Evolutionary conservation across 352 stramenopile species (phyloP), one percentile per base, ranked within the genome.

Genomic region (Globisporangium perplexum): DNA sequence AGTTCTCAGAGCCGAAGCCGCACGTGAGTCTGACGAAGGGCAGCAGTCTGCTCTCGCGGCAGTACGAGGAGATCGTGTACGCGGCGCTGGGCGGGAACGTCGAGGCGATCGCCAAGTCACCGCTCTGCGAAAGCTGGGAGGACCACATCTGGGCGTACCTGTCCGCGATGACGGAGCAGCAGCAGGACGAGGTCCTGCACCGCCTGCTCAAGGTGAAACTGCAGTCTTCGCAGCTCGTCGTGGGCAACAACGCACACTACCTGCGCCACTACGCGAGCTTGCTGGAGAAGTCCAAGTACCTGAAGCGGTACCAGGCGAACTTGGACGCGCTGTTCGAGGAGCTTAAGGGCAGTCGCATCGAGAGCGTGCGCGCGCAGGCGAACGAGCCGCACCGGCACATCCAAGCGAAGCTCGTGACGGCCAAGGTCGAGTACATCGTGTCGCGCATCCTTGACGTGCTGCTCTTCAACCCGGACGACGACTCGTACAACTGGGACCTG

Each of bases 91-190:
- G 80, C 62, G 82, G 84, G 36, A 83, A 95, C 45, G 69, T 86
- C 35, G 62, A 75, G 17, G 75, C 78, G 11, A 69, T 95, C 54
- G 72, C 74, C 1, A 68, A 74, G 44, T 91, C 77, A 18, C 63
- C 72, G 43, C 46, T 90, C n/a, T 92, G 80, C 28, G 78, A 86
- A 47, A 88, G 43, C 31, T 95, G 84, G 84, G 84, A 95, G 51
- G 80, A 95, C 47, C 84, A 95, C 52, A 88, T 82, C 54, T 95
- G 84, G 84, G 82, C 80, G 20, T 86, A 86, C 53, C 54, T 93
- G 7, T 68, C 84, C 22, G 80, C 70, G 5, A 83, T 88, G 35
- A 83, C 68, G 2, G 80, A 90, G 35, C 69, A 83, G 18, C 66
- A 90, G 55, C 57, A 87, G n/a, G 84, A 95, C 45, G 78, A 88